Percentiles rank a stretch among this genome's conserved stretches.
Evolutionary conservation across 2,329 filamentous ascomycete genomes (phyloP).

Genomic region (Diaporthe sp.): DNA sequence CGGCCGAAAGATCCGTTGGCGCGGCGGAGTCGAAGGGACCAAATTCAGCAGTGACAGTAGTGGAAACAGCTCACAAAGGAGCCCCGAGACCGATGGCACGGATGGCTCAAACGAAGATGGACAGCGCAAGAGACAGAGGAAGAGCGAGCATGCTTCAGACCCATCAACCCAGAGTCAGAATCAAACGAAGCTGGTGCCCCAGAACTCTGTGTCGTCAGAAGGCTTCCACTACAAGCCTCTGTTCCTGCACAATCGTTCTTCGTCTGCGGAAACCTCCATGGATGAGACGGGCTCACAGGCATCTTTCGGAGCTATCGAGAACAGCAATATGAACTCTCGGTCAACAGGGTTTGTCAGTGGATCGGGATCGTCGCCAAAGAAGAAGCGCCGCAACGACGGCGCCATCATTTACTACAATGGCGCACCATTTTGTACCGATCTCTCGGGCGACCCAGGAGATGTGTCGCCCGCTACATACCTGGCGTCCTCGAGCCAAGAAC

Average conservation of each 20-base stretch:
- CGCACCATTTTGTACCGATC: constrained; percentile 83
- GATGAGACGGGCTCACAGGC: constrained; percentile 61
- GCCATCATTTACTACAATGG: constrained; percentile 88
- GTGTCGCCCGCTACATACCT: constrained; percentile 63
- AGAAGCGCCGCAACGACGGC: constrained; percentile 72
- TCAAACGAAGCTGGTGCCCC: constrained; percentile 55
- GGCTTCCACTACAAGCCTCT: constrained; percentile 76
- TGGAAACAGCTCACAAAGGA: constrained; percentile 61
- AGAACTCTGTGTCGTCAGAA: constrained; percentile 54
- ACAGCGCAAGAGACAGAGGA: constrained; percentile 62
- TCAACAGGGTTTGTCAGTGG: constrained; percentile 63
- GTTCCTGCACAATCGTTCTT: constrained; percentile 66
- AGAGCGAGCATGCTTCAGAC: constrained; percentile 51
- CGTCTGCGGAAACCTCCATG: constrained; percentile 61
- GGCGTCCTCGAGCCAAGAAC: constrained; percentile 59
- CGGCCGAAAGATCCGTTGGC: constrained; percentile 85
- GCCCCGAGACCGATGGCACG: constrained; percentile 64
- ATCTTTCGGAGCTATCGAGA: constrained; percentile 61
- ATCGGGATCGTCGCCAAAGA: constrained; percentile 62
- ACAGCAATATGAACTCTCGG: constrained; percentile 61
- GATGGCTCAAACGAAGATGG: constrained; percentile 58
- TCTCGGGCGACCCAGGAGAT: constrained; percentile 75
- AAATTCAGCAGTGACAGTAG: constrained; percentile 75
- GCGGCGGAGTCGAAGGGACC: constrained; percentile 76
- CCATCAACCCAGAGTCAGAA: constrained; percentile 52